Evolutionary conservation across 768 basidiomycete species (phyloP).

Genomic region (Fomitopsis serialis): DNA sequence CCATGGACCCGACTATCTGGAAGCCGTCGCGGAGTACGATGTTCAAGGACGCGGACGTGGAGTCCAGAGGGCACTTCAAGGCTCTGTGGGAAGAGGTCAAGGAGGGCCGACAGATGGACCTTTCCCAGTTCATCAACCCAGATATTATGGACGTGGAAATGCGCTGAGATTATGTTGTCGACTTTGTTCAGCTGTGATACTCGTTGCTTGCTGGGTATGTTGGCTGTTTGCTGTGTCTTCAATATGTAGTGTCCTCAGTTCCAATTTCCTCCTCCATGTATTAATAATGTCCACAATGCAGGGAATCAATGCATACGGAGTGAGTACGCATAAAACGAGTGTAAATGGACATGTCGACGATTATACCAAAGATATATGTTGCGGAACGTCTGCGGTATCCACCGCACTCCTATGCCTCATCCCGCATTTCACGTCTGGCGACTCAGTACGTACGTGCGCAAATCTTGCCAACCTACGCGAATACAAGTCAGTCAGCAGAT

Average conservation of each 20-base stretch:
- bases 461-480: conserved; percentile 79
- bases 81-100: neutral
- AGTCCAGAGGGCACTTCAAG: conserved; percentile 14
- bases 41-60: conserved; percentile 56
- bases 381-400: conserved; percentile 8
- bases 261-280: neutral
- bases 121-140: too few relatives aligned
- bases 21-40: conserved; percentile 46
- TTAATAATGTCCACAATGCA: too few relatives aligned
- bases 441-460: conserved; percentile 70
- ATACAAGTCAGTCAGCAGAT: conserved; percentile 3
- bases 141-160: conserved; percentile 1
- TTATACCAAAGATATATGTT: conserved; percentile 9
- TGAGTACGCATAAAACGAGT: conserved; percentile 15
- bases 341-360: conserved; percentile 16
- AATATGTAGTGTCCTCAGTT: too few relatives aligned
- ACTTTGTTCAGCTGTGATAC: too few relatives aligned
- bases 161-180: too few relatives aligned
- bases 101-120: too few relatives aligned
- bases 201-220: too few relatives aligned
- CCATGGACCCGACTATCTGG: conserved; percentile 63
- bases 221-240: too few relatives aligned
- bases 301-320: neutral
- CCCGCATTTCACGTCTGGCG: conserved; percentile 49
- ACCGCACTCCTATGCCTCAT: neutral